These are phyloP conservation scores for Marchantia paleacea DNA, from an alignment of 225 moss, liverwort and hornwort species.

Conservation along the genomic window DNA sequence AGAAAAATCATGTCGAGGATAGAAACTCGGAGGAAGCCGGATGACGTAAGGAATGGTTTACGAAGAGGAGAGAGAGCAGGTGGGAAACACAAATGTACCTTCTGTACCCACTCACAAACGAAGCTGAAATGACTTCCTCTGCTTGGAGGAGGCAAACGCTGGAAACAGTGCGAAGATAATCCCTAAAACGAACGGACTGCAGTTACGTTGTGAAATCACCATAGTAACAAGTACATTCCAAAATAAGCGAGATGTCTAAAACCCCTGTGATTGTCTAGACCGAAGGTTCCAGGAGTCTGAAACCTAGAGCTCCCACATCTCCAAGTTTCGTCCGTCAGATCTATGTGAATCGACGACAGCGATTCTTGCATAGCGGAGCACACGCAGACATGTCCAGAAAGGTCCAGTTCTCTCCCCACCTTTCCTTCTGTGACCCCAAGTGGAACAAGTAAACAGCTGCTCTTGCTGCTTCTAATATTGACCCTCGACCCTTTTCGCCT, in stretches of 20 bases:
- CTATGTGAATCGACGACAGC: not conserved
- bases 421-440: not conserved
- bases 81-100: too few species aligned
- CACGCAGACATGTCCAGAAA: not conserved
- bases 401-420: constrained; percentile 3
- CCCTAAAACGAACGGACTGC: not conserved
- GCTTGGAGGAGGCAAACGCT: too few species aligned
- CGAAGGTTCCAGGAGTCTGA: constrained; percentile 7
- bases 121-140: too few species aligned
- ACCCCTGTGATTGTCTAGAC: not conserved
- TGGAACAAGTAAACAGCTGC: not conserved
- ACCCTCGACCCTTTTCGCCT: not conserved
- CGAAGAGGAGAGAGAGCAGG: too few species aligned
- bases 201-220: not conserved
- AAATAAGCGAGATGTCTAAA: not conserved
- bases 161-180: not conserved
- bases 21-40: too few species aligned
- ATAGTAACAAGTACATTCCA: not conserved
- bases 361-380: not conserved
- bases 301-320: not conserved
- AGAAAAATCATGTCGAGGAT: too few species aligned
- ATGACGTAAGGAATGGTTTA: too few species aligned
- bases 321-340: not conserved
- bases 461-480: not conserved
- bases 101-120: too few species aligned